Evolutionary conservation across 1,139 yeast genomes (phyloP).

Genomic region (Debaryomyces coudertii): DNA sequence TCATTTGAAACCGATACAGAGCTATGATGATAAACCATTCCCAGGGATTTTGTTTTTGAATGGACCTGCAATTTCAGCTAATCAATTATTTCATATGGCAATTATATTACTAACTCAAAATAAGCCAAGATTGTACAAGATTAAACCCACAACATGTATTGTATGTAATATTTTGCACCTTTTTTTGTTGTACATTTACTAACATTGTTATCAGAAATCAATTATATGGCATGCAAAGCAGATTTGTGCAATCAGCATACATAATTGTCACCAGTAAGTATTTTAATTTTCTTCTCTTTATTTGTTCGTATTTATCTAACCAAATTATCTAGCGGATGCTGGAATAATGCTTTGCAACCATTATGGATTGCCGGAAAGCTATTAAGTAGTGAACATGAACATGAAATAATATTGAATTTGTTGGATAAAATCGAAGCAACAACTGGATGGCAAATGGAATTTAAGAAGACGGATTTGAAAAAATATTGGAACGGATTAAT

Average conservation of each 20-base stretch:
- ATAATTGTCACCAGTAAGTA: conserved; percentile 30
- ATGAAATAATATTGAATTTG: conserved; percentile 30
- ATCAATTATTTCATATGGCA: conserved; percentile 44
- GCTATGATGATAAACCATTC: conserved; percentile 32
- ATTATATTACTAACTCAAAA: conserved; percentile 40
- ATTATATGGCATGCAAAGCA: conserved; percentile 47
- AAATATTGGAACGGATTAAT: conserved; percentile 30
- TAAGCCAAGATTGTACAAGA: conserved; percentile 35
- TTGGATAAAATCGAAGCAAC: conserved; percentile 33
- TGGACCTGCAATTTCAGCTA: conserved; percentile 42
- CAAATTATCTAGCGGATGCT: conserved; percentile 28
- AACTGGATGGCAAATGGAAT: conserved; percentile 34
- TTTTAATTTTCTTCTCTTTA: conserved; percentile 1
- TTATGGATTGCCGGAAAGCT: conserved; percentile 44
- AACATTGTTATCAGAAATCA: conserved; percentile 20
- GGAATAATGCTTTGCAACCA: conserved; percentile 44
- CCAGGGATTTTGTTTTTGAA: conserved; percentile 38
- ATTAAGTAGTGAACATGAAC: conserved; percentile 42
- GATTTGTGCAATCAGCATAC: conserved; percentile 39
- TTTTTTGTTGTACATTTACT: background rate
- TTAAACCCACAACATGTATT: conserved; percentile 12
- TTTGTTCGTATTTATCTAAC: conserved; percentile 1
- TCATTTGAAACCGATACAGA: conserved; percentile 31
- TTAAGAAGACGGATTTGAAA: conserved; percentile 35
- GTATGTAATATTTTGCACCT: conserved; percentile 2